Evolutionary conservation across 1,284 basidiomycete species (phyloP), one percentile per base, ranked within the genome.

Genomic region (Boletellus sp.): DNA sequence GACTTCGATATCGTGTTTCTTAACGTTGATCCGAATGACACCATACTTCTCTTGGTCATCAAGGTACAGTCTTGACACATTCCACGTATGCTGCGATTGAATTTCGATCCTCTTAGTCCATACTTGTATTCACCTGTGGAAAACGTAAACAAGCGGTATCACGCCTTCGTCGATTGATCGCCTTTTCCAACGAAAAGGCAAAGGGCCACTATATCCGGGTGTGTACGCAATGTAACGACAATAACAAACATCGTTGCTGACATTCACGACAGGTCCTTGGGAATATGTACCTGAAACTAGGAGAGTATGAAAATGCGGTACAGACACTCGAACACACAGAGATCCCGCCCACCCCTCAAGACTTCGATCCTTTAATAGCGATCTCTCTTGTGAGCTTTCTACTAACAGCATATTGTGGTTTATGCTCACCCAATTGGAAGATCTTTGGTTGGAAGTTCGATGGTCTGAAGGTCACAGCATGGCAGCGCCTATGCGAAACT

Each of bases 31-130:
- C 39, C 11, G 33, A 24, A 35, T n/a, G 32, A 35, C 16, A 44
- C 11, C 13, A 33, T 21, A 18, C 44, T 44, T 44, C 44, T 44
- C 32, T 36, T 44, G 44, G 44, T 35, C 15, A 35, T 44, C 11
- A 44, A 44, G 44, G 44, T 44, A 65, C 43, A 0, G 81, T 10
- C 32, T 39, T 39, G 19, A 39, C 19, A 13, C 19, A 22, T 22
- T 10, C 12, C 19, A n/a, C 38, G 4, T 21, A 5, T 8, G 19
- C 5, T 22, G 19, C 5, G n/a, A 22, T 33, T 7, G n/a, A 48
- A 13, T 6, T 19, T 33, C 22, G 8, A 12, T 26, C 30, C 30
- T 32, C 12, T 22, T n/a, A 48, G 47, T 33, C 47, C n/a, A 33
- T 48, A 19, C 12, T 48, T 8, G 10, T 35, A 1, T 48, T 48